Evolutionary conservation across 225 moss, liverwort and hornwort species (phyloP), one percentile per base, ranked within the genome.

Genomic region (Marchantia polymorpha): DNA sequence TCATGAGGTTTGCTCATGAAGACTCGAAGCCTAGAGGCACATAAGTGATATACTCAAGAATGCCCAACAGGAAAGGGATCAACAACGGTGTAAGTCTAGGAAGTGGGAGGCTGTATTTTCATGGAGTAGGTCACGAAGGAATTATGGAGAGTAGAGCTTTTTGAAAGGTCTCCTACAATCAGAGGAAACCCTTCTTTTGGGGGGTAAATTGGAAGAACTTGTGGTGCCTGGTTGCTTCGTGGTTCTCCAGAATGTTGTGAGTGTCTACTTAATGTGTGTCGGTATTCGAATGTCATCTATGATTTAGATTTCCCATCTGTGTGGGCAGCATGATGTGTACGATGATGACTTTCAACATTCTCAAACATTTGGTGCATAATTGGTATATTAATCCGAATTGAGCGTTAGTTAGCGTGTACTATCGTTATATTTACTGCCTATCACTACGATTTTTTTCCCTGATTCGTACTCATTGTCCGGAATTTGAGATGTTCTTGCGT

Each of bases 1-100:
- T 72, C 75, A 64, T 19, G 81, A 81, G 69, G 69, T 77, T 52
- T 81, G 31, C 78, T 68, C 74, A 49, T 69, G 74, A 50, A 52
- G 50, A 81, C 55, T 78, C 77, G 61, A 74, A 60, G 54, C 72
- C 74, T 71, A 25, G 68, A 56, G 66, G 77, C 77, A 60, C 25
- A 63, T 55, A 27, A 64, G 27, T 66, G 65, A 80, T 59, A 51
- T 67, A 30, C 53, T 81, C 20, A 60, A 31, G 72, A 71, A 53
- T 70, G 51, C 20, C 46, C 23, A 19, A 30, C 29, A 77, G 65
- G 61, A 49, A 73, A 48, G 66, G 67, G 51, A 72, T 64, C 46
- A 46, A 26, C 15, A 58, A 50, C 53, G 78, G n/a, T 64, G 52
- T 26, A 39, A 25, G 26, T 74, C 59, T 61, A 63, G 56, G 52